Conservation (phyloP, 73 alveolate species). For the Symbiodinium pilosum region DNA sequence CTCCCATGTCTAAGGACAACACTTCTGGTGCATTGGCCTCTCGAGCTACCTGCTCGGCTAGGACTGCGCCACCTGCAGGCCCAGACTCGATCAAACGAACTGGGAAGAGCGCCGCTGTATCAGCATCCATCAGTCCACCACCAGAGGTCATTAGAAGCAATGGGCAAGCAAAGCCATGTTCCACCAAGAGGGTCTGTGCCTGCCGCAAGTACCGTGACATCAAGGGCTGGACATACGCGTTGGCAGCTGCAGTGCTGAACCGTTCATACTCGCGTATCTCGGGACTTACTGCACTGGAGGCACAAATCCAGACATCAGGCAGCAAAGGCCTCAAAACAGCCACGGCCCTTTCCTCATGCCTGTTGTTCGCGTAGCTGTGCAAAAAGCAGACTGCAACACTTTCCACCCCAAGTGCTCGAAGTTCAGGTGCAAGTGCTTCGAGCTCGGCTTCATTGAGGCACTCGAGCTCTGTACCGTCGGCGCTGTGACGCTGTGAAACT, state of each 20-base stretch:
- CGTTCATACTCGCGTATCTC: slow-evolving; percentile 92
- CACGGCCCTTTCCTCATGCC: slow-evolving; percentile 72
- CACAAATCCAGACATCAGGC: slow-evolving; percentile 74
- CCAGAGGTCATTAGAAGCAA: slow-evolving; percentile 86
- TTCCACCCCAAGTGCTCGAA: slow-evolving; percentile 8
- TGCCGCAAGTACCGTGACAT: slow-evolving; percentile 59
- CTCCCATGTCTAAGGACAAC: slow-evolving; percentile 88
- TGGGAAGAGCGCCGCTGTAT: slow-evolving; percentile 69
- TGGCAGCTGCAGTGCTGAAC: slow-evolving; percentile 92
- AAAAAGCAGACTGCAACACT: slow-evolving; percentile 64
- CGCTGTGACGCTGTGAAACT: slow-evolving; percentile 51
- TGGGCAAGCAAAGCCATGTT: slow-evolving; percentile 50
- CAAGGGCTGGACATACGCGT: slow-evolving; percentile 93
- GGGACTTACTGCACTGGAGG: slow-evolving; percentile 87
- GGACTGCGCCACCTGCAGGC: slow-evolving; percentile 87
- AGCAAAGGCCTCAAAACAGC: slow-evolving; percentile 60
- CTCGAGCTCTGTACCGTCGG: slow-evolving; percentile 58
- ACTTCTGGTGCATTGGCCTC: slow-evolving; percentile 60
- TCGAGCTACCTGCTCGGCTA: slow-evolving; percentile 69
- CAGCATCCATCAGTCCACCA: slow-evolving; percentile 93
- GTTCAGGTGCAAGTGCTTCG: slow-evolving; percentile 35
- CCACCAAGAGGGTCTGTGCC: slow-evolving; percentile 36
- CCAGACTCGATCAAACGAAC: slow-evolving; percentile 92
- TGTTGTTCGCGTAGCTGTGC: slow-evolving; percentile 56
- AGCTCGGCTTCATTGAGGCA: slow-evolving; percentile 51